These are phyloP conservation scores for Dillenia turbinata DNA, from an alignment of 164 flowering plant species.

Conservation along the genomic window DNA sequence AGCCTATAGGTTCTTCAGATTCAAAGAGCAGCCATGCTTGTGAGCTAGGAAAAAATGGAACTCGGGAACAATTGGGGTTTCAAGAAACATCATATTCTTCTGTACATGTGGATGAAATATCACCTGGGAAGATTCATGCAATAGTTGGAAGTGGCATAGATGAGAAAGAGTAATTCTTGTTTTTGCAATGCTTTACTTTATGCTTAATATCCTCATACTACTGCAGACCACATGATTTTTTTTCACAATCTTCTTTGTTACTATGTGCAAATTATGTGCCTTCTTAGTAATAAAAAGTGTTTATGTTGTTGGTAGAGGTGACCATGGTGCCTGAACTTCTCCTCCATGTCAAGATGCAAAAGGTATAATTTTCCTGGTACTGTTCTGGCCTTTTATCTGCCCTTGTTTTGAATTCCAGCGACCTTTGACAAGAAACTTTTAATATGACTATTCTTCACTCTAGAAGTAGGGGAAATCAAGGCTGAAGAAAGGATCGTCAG, in stretches of 20 bases:
- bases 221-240: no score
- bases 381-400: not conserved
- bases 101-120: conserved; percentile 26
- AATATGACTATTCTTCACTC: not conserved
- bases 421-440: not conserved
- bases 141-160: conserved; percentile 11
- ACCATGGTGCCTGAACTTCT: conserved; percentile 10
- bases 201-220: no score
- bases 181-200: no score
- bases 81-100: conserved; percentile 10
- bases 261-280: not conserved
- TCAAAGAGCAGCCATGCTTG: conserved; percentile 15
- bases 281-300: conserved; percentile 1
- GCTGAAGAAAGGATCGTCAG: conserved; percentile 3
- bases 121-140: conserved; percentile 16
- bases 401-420: not conserved
- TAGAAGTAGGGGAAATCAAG: conserved; percentile 14
- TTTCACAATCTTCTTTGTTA: no score
- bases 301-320: conserved; percentile 15
- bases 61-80: conserved; percentile 8
- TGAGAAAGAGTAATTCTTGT: conserved; percentile 15
- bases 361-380: conserved; percentile 18
- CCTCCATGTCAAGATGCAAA: conserved; percentile 12
- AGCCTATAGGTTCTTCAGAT: conserved; percentile 10
- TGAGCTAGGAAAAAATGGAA: conserved; percentile 17